These are phyloP conservation scores for Brassica cretica DNA, from an alignment of 345 rosid species.

Conservation along the genomic window DNA sequence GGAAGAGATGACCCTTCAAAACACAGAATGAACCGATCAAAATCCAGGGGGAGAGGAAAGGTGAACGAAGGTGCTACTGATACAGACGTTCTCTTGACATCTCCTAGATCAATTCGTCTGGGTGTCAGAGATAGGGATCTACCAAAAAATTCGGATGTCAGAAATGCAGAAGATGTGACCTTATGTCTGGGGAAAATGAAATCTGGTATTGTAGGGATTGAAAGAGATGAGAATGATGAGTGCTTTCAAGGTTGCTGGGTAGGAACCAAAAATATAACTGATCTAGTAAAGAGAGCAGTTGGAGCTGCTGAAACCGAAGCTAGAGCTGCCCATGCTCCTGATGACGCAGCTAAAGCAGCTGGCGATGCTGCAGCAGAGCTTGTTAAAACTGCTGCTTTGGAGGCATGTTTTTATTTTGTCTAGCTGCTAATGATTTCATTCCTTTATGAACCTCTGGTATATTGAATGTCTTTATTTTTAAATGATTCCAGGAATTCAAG, in stretches of 20 bases:
- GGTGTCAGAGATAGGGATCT: slow-evolving; percentile 54
- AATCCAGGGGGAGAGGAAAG: slow-evolving; percentile 75
- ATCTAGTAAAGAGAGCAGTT: slow-evolving; percentile 79
- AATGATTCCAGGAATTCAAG: slow-evolving; percentile 57
- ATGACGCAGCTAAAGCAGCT: slow-evolving; percentile 88
- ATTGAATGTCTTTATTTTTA: slow-evolving; percentile 4
- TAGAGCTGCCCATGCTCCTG: slow-evolving; percentile 77
- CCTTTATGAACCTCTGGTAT: slow-evolving; percentile 6
- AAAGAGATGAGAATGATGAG: slow-evolving; percentile 74
- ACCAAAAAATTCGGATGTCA: slow-evolving; percentile 52
- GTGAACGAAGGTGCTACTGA: slow-evolving; percentile 57
- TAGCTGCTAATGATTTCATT: slow-evolving; percentile 16
- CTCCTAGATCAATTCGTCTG: slow-evolving; percentile 74
- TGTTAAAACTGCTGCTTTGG: slow-evolving; percentile 89
- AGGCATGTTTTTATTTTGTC: slow-evolving; percentile 46
- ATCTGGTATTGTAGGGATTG: slow-evolving; percentile 47
- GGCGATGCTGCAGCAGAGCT: slow-evolving; percentile 96
- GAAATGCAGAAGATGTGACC: slow-evolving; percentile 56
- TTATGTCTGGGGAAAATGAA: slow-evolving; percentile 43
- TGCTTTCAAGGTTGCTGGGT: slow-evolving; percentile 76
- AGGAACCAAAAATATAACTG: slow-evolving; percentile 76
- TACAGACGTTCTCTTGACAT: slow-evolving; percentile 54
- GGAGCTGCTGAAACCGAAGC: slow-evolving; percentile 98
- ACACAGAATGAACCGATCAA: slow-evolving; percentile 58
- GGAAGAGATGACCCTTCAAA: slow-evolving; percentile 76